A percentile compares a stretch with the other conserved stretches of the same genome.
These are phyloP conservation scores for Diutina rugosa DNA, from an alignment of 1,139 yeast species.

Conservation along the genomic window DNA sequence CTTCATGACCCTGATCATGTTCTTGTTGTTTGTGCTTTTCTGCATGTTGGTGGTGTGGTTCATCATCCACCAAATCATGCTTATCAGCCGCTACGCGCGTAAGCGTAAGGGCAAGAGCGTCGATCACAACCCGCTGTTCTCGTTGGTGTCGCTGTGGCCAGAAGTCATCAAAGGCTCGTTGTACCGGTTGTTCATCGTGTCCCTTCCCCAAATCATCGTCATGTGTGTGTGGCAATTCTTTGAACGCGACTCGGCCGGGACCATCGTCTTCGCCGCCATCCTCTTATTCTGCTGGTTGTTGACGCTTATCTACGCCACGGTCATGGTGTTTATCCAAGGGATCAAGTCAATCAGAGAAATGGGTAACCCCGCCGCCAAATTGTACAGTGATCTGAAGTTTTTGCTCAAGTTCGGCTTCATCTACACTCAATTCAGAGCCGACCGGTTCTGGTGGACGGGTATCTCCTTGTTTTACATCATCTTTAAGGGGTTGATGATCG, in stretches of 20 bases:
- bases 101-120: constrained; percentile 35
- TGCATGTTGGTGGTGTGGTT: constrained; percentile 53
- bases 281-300: constrained; percentile 43
- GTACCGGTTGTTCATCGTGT: constrained; percentile 67
- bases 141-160: neutral
- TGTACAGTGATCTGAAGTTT: constrained; percentile 72
- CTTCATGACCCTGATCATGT: constrained; percentile 77
- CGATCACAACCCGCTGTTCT: neutral
- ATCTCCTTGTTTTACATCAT: constrained; percentile 54
- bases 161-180: constrained; percentile 75
- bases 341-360: constrained; percentile 55
- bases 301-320: constrained; percentile 63
- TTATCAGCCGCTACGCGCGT: constrained; percentile 49
- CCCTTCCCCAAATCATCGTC: constrained; percentile 77
- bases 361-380: constrained; percentile 84
- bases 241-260: constrained; percentile 71
- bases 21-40: constrained; percentile 69
- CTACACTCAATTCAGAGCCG: constrained; percentile 84
- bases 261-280: constrained; percentile 65
- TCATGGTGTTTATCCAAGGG: constrained; percentile 61
- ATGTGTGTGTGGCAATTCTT: constrained; percentile 86
- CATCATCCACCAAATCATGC: constrained; percentile 62
- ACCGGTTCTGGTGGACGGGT: constrained; percentile 69
- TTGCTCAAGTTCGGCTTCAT: constrained; percentile 86
- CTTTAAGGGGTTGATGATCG: constrained; percentile 72